Evolutionary conservation across 345 rosid genomes (phyloP).

Genomic region (Trapa bicornis): DNA sequence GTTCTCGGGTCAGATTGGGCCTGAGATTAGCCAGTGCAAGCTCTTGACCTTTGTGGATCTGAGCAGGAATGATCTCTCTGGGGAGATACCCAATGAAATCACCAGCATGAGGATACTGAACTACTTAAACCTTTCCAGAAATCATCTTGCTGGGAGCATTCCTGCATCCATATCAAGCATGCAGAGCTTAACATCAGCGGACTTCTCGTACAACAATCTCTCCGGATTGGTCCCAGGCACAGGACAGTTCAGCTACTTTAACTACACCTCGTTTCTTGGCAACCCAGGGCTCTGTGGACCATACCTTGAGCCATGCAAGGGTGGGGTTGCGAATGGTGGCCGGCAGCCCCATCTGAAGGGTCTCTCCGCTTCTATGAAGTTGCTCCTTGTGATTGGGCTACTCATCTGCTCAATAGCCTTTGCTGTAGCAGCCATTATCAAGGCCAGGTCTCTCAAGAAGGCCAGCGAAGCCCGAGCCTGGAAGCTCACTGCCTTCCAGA

Average conservation of each 20-base stretch:
- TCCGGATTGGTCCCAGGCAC: conserved; percentile 39
- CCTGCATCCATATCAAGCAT: conserved; percentile 32
- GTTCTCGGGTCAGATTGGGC: conserved; percentile 31
- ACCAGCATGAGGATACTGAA: conserved; percentile 41
- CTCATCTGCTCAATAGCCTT: conserved; percentile 35
- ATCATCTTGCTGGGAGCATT: conserved; percentile 36
- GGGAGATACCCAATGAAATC: conserved; percentile 32
- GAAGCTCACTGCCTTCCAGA: conserved; percentile 47
- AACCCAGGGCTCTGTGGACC: conserved; percentile 43
- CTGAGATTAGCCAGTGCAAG: conserved; percentile 41
- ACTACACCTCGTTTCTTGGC: conserved; percentile 40
- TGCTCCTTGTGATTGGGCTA: conserved; percentile 35
- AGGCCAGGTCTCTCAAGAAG: conserved; percentile 38
- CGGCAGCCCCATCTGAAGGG: conserved; percentile 25
- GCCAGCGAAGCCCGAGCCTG: conserved; percentile 35
- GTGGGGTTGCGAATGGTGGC: conserved; percentile 21
- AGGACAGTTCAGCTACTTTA: conserved; percentile 45
- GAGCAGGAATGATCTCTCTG: conserved; percentile 32
- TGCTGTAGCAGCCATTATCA: conserved; percentile 32
- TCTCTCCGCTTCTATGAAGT: conserved; percentile 37
- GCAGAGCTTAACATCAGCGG: conserved; percentile 49
- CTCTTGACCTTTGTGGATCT: conserved; percentile 39
- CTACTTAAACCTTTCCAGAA: conserved; percentile 35
- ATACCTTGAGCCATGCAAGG: conserved; percentile 37
- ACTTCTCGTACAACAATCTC: conserved; percentile 44